Evolutionary conservation across 2,329 filamentous ascomycete species (phyloP).

Genomic region (Alternaria viburni): DNA sequence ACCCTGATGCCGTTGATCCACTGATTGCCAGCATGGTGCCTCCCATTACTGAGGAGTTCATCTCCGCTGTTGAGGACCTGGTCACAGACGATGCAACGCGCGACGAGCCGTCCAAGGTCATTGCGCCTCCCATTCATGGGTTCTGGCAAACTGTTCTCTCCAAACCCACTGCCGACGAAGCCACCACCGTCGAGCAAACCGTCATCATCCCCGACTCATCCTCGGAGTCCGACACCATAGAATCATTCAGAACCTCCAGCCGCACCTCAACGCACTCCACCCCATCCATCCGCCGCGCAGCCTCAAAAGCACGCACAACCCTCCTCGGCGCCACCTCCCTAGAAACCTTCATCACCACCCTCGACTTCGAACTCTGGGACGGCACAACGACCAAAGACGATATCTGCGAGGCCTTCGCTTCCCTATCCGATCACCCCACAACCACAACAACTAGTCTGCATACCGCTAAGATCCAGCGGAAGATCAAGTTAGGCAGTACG

Average conservation of each 20-base stretch:
- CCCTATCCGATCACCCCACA: background rate
- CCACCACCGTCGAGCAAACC: background rate
- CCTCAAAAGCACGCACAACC: background rate
- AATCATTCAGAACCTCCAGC: background rate
- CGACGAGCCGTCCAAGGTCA: background rate
- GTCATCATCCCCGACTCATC: background rate
- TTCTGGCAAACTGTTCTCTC: background rate
- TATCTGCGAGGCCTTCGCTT: slow-evolving; percentile 1
- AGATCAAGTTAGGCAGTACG: background rate
- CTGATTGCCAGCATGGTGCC: background rate
- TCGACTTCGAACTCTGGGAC: background rate
- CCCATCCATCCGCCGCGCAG: background rate
- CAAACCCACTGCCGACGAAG: accelerated
- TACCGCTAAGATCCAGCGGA: background rate
- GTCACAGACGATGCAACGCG: background rate
- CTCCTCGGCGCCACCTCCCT: slow-evolving; percentile 2
- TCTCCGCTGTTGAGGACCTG: background rate
- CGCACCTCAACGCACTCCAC: background rate
- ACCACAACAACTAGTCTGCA: background rate
- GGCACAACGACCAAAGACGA: slow-evolving; percentile 1
- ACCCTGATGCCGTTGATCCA: background rate
- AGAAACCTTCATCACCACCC: background rate
- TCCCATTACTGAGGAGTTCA: background rate
- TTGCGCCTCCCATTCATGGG: background rate
- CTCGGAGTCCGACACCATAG: background rate